A percentile compares a stretch with the other conserved stretches of the same genome.
phyloP scores from a whole-genome alignment of 345 rosid species.

The Triadica sebifera region DNA sequence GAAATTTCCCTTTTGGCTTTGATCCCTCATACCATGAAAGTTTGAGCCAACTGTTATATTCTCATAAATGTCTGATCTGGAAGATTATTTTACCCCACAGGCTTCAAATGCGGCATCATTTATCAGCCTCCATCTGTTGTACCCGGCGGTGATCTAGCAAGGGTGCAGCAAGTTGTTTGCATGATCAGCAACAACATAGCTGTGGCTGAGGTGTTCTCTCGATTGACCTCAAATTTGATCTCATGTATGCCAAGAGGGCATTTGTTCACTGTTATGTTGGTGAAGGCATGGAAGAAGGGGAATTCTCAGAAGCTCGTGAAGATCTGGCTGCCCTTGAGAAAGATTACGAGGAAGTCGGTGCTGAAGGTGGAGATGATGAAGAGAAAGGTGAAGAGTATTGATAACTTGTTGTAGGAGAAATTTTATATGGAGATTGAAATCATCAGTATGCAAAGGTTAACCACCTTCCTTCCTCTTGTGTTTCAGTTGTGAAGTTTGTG shows the following conservation, averaged over 20 bases:
- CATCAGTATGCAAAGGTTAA: neutral
- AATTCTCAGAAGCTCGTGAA: slow-evolving; percentile 39
- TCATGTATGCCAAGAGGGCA: slow-evolving; percentile 41
- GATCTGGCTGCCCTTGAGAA: slow-evolving; percentile 38
- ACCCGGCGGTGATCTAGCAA: slow-evolving; percentile 41
- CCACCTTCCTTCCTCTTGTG: neutral
- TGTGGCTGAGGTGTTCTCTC: slow-evolving; percentile 41
- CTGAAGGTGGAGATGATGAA: slow-evolving; percentile 33
- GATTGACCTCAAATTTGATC: slow-evolving; percentile 40
- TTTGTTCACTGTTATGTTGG: slow-evolving; percentile 43
- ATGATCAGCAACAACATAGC: slow-evolving; percentile 46
- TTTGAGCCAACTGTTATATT: neutral
- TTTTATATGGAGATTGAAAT: too few species aligned
- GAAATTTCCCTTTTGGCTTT: neutral
- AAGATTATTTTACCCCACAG: slow-evolving; percentile 26
- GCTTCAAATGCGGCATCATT: slow-evolving; percentile 39
- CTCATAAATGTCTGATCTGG: neutral
- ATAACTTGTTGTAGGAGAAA: neutral
- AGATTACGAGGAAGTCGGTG: slow-evolving; percentile 37
- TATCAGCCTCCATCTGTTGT: slow-evolving; percentile 38
- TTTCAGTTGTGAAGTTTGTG: slow-evolving; percentile 4
- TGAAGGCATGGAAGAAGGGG: slow-evolving; percentile 45
- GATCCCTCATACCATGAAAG: neutral
- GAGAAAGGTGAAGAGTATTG: slow-evolving; percentile 30
- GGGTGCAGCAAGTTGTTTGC: slow-evolving; percentile 40